These are phyloP conservation scores for Papiliotrema nemorosa DNA, from an alignment of 1,284 basidiomycete genomes.

Conservation along the genomic window DNA sequence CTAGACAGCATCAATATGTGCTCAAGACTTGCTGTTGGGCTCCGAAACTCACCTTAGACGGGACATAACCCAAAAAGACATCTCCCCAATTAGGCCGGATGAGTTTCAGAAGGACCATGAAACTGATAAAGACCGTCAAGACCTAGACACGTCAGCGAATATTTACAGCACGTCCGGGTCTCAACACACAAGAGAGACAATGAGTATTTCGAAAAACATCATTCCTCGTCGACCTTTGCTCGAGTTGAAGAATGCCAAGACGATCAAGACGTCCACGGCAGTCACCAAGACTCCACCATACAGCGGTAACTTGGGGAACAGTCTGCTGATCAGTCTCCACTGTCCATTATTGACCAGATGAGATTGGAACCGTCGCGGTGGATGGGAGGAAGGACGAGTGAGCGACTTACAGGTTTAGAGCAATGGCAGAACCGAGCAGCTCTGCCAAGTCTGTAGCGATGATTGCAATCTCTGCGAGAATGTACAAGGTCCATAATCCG, in stretches of 20 bases:
- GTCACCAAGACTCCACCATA: slow-evolving; percentile 82
- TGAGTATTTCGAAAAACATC: slow-evolving; percentile 68
- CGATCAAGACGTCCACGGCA: slow-evolving; percentile 72
- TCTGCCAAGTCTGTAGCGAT: slow-evolving; percentile 61
- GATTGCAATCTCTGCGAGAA: slow-evolving; percentile 72
- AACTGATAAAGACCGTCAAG: slow-evolving; percentile 73
- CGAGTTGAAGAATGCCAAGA: slow-evolving; percentile 46
- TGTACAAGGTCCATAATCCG: slow-evolving; percentile 53
- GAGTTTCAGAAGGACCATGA: slow-evolving; percentile 72
- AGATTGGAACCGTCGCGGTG: too few relatives aligned
- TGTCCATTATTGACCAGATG: neutral
- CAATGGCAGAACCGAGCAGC: slow-evolving; percentile 74
- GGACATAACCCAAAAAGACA: slow-evolving; percentile 82
- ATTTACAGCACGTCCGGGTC: neutral
- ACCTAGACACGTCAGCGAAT: slow-evolving; percentile 54
- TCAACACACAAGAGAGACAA: slow-evolving; percentile 57
- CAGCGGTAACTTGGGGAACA: slow-evolving; percentile 74
- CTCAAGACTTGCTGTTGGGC: neutral
- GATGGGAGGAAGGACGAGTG: neutral
- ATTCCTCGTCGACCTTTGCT: slow-evolving; percentile 44
- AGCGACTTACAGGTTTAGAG: slow-evolving; percentile 59
- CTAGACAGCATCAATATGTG: slow-evolving; percentile 9
- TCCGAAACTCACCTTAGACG: slow-evolving; percentile 59
- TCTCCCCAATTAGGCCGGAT: slow-evolving; percentile 70
- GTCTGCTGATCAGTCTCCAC: slow-evolving; percentile 30